Percentiles rank a stretch among this genome's conserved stretches.
Evolutionary conservation across 306 rosid species (phyloP).

Genomic region (Rosa lucieae): DNA sequence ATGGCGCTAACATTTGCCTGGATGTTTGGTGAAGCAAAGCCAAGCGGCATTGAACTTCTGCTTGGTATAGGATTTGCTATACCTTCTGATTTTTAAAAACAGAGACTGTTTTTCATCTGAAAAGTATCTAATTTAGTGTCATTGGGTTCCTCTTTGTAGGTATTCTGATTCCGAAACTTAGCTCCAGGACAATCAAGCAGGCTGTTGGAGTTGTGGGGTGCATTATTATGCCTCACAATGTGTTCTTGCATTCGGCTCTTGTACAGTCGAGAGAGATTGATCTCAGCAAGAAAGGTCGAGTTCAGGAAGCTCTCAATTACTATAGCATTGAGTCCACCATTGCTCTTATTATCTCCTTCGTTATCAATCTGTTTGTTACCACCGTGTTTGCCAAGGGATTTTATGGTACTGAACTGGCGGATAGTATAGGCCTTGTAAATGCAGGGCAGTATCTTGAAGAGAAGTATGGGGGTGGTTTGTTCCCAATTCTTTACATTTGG

Average conservation of each 20-base stretch:
- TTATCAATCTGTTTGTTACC: slow-evolving; percentile 82
- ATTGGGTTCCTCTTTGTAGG: slow-evolving; percentile 43
- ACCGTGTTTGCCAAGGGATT: slow-evolving; percentile 92
- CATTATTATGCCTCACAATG: slow-evolving; percentile 97
- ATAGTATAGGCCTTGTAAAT: slow-evolving; percentile 76
- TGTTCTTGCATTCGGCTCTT: slow-evolving; percentile 92
- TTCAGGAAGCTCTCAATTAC: slow-evolving; percentile 91
- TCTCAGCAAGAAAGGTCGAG: slow-evolving; percentile 62
- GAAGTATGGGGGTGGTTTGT: slow-evolving; percentile 82
- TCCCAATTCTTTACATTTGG: slow-evolving; percentile 94
- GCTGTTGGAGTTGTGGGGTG: slow-evolving; percentile 99
- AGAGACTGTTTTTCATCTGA: background rate
- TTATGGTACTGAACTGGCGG: slow-evolving; percentile 72
- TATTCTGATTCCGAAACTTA: slow-evolving; percentile 83
- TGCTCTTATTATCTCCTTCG: slow-evolving; percentile 77
- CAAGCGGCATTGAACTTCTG: slow-evolving; percentile 79
- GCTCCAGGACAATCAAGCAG: slow-evolving; percentile 85
- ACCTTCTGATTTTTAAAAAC: background rate
- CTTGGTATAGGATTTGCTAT: slow-evolving; percentile 47
- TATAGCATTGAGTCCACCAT: slow-evolving; percentile 81
- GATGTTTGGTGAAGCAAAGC: slow-evolving; percentile 96
- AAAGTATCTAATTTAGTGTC: slow-evolving; percentile 14
- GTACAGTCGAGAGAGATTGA: slow-evolving; percentile 87
- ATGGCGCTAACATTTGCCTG: slow-evolving; percentile 96
- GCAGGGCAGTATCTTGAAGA: slow-evolving; percentile 93